Evolutionary conservation across 306 rosid genomes (phyloP), one percentile per base, ranked within the genome.

Genomic region (Ammopiptanthus mongolicus): DNA sequence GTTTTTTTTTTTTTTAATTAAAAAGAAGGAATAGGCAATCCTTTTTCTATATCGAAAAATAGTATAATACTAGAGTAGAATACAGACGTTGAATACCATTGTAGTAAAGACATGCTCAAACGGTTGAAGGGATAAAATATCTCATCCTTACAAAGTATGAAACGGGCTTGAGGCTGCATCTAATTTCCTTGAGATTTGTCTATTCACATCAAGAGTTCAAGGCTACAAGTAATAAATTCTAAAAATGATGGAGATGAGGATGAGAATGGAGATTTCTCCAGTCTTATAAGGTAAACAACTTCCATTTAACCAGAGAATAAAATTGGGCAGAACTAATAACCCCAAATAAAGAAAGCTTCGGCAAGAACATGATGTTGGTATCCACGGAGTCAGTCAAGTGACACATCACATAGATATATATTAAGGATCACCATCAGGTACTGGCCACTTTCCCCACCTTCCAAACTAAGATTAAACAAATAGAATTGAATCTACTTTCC

Each of bases 231-330:
- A 53, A 67, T 31, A 31, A 34, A 57, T 58, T 47, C 12, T 15
- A 21, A 46, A 36, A 65, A 29, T 65, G 48, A 13, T 34, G 31
- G 37, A 4, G 37, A 57, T 41, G 37, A 66, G 22, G 65, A 65
- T 41, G 73, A 79, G 23, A 57, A 57, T 56, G 46, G 52, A 58
- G 63, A 59, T 59, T n/a, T n/a, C n/a, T n/a, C n/a, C n/a, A n/a
- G n/a, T n/a, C n/a, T 22, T 42, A 8, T 23, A 3, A 36, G 28
- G 46, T 0, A 34, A 59, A 23, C 36, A 18, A 22, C 34, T 8
- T 76, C 57, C 74, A 55, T 74, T 23, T 62, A 28, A 74, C 28
- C n/a, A 19, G 37, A 6, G 48, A 17, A 53, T 42, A 15, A 41
- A 75, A 52, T 52, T 18, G 8, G 15, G 33, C 11, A 55, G 29